Conservation (phyloP, 2,329 filamentous ascomycete genomes). For the Xylaria sp. region DNA sequence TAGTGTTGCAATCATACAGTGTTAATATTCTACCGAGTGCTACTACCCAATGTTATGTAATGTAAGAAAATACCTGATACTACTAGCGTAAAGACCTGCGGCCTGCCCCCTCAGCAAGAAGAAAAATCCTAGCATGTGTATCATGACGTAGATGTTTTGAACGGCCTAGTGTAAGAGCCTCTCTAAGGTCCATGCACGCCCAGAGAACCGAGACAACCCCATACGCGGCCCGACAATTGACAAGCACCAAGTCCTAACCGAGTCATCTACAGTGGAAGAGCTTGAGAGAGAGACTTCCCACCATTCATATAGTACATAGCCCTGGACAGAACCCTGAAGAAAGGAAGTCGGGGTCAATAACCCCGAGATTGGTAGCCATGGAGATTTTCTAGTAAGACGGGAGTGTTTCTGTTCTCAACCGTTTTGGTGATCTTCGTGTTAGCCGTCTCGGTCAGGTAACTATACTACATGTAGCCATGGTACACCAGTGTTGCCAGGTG, state of each 20-base stretch:
- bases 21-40: no score
- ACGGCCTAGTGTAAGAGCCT: conserved; percentile 12
- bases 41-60: neutral
- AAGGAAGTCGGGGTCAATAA: no score
- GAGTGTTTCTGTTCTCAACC: neutral
- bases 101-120: no score
- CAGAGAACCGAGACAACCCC: conserved; percentile 24
- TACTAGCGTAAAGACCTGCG: no score
- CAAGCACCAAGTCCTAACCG: neutral
- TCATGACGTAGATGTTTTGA: conserved; percentile 33
- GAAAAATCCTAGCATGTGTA: neutral
- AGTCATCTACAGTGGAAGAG: neutral
- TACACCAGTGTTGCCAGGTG: neutral
- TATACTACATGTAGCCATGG: neutral
- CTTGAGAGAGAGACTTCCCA: neutral
- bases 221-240: conserved; percentile 17
- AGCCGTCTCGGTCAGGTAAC: neutral
- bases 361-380: no score
- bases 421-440: no score
- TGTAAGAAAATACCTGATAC: no score
- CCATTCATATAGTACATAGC: no score
- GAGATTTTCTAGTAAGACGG: no score
- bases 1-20: no score
- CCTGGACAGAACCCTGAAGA: no score
- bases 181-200: conserved; percentile 16